A percentile compares a stretch with the other conserved stretches of the same genome.
phyloP scores from a whole-genome alignment of 495 filamentous ascomycete species.

The Filosporella fistucella region DNA sequence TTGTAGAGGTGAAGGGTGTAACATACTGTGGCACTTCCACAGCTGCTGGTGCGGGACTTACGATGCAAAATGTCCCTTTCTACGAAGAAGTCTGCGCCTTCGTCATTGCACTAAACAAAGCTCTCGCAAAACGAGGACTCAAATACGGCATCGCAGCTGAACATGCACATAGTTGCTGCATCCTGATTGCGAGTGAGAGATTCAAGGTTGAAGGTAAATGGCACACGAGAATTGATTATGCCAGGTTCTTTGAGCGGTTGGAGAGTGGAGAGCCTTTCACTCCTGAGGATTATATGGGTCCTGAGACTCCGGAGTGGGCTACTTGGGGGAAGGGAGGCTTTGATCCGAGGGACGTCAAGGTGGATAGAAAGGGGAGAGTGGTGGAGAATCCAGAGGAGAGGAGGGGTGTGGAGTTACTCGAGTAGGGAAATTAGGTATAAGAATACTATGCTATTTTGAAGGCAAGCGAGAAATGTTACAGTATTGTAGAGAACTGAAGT shows the following conservation, averaged over 20 bases:
- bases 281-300: conserved; percentile 86
- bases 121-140: conserved; percentile 62
- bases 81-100: conserved; percentile 84
- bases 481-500: too few relatives aligned
- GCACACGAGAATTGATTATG: conserved; percentile 90
- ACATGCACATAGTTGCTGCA: conserved; percentile 91
- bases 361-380: conserved; percentile 80
- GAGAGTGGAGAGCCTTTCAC: conserved; percentile 65
- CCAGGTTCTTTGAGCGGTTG: conserved; percentile 79
- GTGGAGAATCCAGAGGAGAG: too few relatives aligned
- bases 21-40: conserved; percentile 93
- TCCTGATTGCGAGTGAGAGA: conserved; percentile 72
- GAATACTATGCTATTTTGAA: too few relatives aligned
- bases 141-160: conserved; percentile 90
- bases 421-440: too few relatives aligned
- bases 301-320: conserved; percentile 85
- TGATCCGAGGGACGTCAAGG: conserved; percentile 82
- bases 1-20: conserved; percentile 93
- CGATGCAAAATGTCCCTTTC: conserved; percentile 94
- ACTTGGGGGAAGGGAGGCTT: conserved; percentile 93
- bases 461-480: too few relatives aligned
- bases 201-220: conserved; percentile 69
- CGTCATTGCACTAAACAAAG: conserved; percentile 64
- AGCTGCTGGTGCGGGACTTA: conserved; percentile 73
- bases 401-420: too few relatives aligned